phyloP scores from a whole-genome alignment of 2,329 filamentous ascomycete genomes.

The Gliomastix tumulicola region DNA sequence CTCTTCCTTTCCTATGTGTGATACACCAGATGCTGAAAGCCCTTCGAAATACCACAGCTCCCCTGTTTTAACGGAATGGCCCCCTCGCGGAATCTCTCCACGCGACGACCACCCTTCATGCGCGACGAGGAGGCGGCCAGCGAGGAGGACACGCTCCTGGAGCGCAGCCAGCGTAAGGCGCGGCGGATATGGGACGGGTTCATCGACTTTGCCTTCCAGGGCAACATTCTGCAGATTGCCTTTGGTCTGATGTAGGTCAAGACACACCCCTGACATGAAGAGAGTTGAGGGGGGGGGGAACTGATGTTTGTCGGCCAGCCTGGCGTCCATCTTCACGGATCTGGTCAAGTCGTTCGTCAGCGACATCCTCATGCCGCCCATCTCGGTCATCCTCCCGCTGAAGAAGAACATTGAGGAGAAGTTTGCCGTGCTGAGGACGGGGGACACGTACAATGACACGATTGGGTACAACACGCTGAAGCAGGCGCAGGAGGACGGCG shows the following conservation, averaged over 20 bases:
- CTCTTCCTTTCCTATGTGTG: neutral
- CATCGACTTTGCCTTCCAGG: slow-evolving; percentile 65
- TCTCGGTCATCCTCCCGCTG: slow-evolving; percentile 62
- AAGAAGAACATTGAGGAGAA: slow-evolving; percentile 68
- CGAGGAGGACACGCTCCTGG: slow-evolving; percentile 32
- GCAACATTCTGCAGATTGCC: slow-evolving; percentile 70
- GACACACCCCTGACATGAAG: too few species aligned
- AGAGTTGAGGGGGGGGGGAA: too few species aligned
- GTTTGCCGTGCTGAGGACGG: slow-evolving; percentile 57
- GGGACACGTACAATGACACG: slow-evolving; percentile 42
- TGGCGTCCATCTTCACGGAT: slow-evolving; percentile 64
- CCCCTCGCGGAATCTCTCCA: too few species aligned
- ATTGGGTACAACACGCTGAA: slow-evolving; percentile 63
- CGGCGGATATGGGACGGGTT: slow-evolving; percentile 55
- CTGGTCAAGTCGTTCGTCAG: slow-evolving; percentile 67
- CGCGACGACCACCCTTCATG: neutral
- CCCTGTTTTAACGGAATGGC: too few species aligned
- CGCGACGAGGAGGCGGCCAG: slow-evolving; percentile 27
- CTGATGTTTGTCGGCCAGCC: too few species aligned
- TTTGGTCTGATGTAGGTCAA: slow-evolving; percentile 64
- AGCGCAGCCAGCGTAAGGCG: slow-evolving; percentile 37
- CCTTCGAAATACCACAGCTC: too few species aligned
- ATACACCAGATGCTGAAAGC: too few species aligned
- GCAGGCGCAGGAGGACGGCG: slow-evolving; percentile 63
- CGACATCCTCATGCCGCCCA: slow-evolving; percentile 61